Base-by-base conservation (phyloP, 495 filamentous ascomycete species). In the Podospora appendiculata region DNA sequence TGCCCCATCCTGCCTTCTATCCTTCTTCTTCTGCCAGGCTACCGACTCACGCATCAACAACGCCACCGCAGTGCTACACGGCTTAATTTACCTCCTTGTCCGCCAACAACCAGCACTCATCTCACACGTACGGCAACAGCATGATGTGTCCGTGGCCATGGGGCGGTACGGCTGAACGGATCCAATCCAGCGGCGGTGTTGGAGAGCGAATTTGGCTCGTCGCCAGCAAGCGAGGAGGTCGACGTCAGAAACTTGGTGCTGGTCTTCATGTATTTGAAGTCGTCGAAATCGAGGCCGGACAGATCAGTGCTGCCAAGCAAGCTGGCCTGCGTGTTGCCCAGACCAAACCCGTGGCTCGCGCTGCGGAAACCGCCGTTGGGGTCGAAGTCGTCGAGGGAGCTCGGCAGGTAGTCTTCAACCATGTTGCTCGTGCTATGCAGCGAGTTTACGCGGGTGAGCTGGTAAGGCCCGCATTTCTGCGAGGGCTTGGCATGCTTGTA, bases 401-500 rank as follows among this genome's bases (percentile, higher is more conserved):
- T 78, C n/a, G 75, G 66, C 43, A 72, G 59, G 58, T 77, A 76
- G 45, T 90, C 87, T 48, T 87, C 86, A 12, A 79, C 79, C 38
- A 82, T 43, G 70, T 71, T 75, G 50, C 65, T 66, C 9, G 70
- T 63, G 58, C 76, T 77, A 68, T 86, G 83, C 60, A 88, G 78
- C 45, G 84, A 83, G 70, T 88, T 83, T 50, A 79, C 81, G 45
- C 88, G 82, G 50, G 79, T 83, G 50, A 91, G 81, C 62, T 85
- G 85, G 70, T 95, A 96, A 13, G 90, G 90, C 49, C 89, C 88
- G 60, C 78, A 86, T 66, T 89, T 86, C 64, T 94, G 89, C 55
- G 88, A 87, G 54, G 85, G 79, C 67, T 89, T 86, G 70, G 93
- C 85, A 66, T 92, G 86, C 70, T 90, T 90, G 69, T 94, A 88